Base-by-base conservation (phyloP, 164 flowering plant species). In the Magnolia sinica region DNA sequence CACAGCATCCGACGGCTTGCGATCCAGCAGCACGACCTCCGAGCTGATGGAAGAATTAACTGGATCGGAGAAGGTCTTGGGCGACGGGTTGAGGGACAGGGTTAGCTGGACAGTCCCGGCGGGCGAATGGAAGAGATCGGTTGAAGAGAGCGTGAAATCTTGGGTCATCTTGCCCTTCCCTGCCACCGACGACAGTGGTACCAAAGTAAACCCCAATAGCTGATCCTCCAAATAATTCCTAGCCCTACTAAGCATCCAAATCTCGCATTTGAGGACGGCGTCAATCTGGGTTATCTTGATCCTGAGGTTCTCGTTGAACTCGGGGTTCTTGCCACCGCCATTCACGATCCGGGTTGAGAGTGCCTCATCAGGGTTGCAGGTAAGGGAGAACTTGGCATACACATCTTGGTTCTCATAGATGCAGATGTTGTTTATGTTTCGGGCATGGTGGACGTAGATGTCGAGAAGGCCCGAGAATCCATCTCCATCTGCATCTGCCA, bases 401-500 rank as follows among this genome's bases (percentile, higher is more conserved):
- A 96, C 99, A 82, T 96, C 99, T 80, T 96, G 99, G 61, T 94
- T 91, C 1, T 96, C 88, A 68, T 96, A 96, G 74, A 96, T 94
- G 70, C 99, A 96, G 22, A 96, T 94, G 86, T 94, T 96, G 82
- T 94, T 98, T 63, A 96, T 92, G 81, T 96, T 87, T 73, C 95
- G 88, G 45, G 97, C 99, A 79, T 91, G 95, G 76, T 94, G 96
- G 74, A 91, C 87, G 83, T 82, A 87, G 23, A 96, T 84, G 64
- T 94, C 91, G 10, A 96, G 90, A 55, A 88, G 63, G 51, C 89
- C 93, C 0, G 88, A 85, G 29, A 87, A 86, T 70, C 82, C 90
- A 10, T 86, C 87, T 0, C 79, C 80, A 11, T 84, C 86, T 18
- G 71, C 49, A 23, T 76, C 87, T 4, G 59, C 74, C 77, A 81